phyloP scores from a whole-genome alignment of 1,139 yeast genomes.

The Pichia sp. region DNA sequence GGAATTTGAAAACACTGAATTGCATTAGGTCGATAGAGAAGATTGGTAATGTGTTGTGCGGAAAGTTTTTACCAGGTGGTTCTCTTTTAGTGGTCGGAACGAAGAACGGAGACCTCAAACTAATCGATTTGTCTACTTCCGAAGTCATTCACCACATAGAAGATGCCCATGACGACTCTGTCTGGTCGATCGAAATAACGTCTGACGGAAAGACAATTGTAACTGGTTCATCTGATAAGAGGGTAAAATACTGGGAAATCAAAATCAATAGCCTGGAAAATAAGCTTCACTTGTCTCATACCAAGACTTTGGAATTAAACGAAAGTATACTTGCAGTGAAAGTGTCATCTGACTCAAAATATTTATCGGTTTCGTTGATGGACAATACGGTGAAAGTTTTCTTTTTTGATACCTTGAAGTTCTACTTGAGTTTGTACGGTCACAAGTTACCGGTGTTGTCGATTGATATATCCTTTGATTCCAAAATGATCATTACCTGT shows the following conservation, averaged over 20 bases:
- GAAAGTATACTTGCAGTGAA: slow-evolving; percentile 82
- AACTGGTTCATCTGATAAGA: slow-evolving; percentile 92
- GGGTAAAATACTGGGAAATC: slow-evolving; percentile 86
- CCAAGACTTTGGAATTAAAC: slow-evolving; percentile 73
- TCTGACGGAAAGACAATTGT: slow-evolving; percentile 81
- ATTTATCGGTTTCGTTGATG: slow-evolving; percentile 76
- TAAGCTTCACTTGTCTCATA: slow-evolving; percentile 60
- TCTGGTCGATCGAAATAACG: slow-evolving; percentile 88
- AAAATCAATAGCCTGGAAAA: slow-evolving; percentile 49
- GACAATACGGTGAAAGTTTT: slow-evolving; percentile 94
- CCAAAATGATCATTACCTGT: slow-evolving; percentile 81
- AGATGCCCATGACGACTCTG: slow-evolving; percentile 77
- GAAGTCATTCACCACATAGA: slow-evolving; percentile 62
- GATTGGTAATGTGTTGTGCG: slow-evolving; percentile 81
- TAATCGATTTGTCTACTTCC: slow-evolving; percentile 84
- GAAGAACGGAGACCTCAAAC: slow-evolving; percentile 77
- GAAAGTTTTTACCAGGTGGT: slow-evolving; percentile 88
- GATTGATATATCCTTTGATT: slow-evolving; percentile 83
- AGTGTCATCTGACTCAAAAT: slow-evolving; percentile 77
- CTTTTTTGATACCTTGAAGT: slow-evolving; percentile 78
- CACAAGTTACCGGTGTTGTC: slow-evolving; percentile 92
- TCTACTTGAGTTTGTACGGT: slow-evolving; percentile 85
- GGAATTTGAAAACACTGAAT: slow-evolving; percentile 72
- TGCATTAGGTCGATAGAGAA: slow-evolving; percentile 79
- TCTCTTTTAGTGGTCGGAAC: slow-evolving; percentile 85